Evolutionary conservation across 495 filamentous ascomycete species (phyloP), one percentile per base, ranked within the genome.

Genomic region (Lasiosphaeria miniovina): DNA sequence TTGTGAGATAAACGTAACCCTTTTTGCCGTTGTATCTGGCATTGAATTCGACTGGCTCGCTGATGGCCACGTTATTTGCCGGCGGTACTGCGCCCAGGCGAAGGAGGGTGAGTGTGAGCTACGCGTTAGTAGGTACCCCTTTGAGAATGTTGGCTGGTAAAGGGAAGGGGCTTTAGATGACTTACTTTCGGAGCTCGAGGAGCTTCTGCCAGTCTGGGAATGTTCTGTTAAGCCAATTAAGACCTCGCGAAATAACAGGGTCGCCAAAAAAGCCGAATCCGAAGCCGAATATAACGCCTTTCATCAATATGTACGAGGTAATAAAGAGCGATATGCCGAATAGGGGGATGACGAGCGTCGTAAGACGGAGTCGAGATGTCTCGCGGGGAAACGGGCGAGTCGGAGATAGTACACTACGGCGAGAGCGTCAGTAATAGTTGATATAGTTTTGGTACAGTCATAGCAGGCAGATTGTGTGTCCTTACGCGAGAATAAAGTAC

Each of bases 241-340:
- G 62, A 10, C 73, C 84, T 0, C 78, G 79, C 34, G 73, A 70
- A 64, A 93, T 82, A 58, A 92, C 55, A 4, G 92, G 92, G 58
- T 91, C 90, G 8, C 86, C 87, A 61, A 96, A 96, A 75, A 96
- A 92, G 15, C 78, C 84, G 54, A 90, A 78, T 10, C 90, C 90
- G 50, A 86, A 43, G 52, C 79, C 73, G 59, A 93, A 89, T 0
- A 83, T 86, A 4, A 82, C 65, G 15, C 76, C 75, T 65, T 95
- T 94, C 61, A 88, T 79, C 60, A 95, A 82, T 74, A 88, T 82
- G 65, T 93, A 89, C 31, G 88, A 88, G 0, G 84, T 86, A 0
- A 84, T 75, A 36, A 93, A 82, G 6, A 89, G 68, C 0, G 86
- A 86, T 5, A 77, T 53, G 0, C 85, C 68, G 6, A 90, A 70